Conservation (phyloP, 805 yeast genomes). For the Candida tallmaniae region DNA sequence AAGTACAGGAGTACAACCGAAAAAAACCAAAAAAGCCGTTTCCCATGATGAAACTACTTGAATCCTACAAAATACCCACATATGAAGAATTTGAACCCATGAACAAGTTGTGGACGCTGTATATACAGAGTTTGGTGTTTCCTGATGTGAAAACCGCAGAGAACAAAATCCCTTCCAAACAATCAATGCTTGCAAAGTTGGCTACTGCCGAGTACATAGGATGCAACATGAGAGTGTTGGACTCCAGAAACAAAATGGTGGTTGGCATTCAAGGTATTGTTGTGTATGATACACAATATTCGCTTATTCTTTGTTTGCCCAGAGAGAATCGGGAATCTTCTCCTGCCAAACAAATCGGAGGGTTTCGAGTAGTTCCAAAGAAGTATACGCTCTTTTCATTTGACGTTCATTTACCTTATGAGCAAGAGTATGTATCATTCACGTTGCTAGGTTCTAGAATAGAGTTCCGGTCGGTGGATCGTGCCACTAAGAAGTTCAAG, state of each 20-base stretch:
- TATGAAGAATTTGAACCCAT: constrained; percentile 52
- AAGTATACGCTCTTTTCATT: constrained; percentile 60
- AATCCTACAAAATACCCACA: constrained; percentile 28
- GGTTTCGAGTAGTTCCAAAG: constrained; percentile 63
- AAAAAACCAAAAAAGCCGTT: constrained; percentile 16
- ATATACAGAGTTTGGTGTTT: constrained; percentile 54
- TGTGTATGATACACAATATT: constrained; percentile 76
- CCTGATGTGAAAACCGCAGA: constrained; percentile 13
- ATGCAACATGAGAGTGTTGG: constrained; percentile 54
- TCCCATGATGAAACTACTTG: constrained; percentile 19
- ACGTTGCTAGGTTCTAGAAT: constrained; percentile 77
- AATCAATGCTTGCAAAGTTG: constrained; percentile 47
- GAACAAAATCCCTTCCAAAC: constrained; percentile 20
- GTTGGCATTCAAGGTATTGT: constrained; percentile 72
- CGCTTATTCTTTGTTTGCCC: constrained; percentile 58
- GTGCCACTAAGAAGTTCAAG: constrained; percentile 83
- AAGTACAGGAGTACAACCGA: constrained; percentile 28
- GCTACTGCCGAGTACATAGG: constrained; percentile 83
- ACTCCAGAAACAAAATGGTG: constrained; percentile 51
- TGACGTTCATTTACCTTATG: constrained; percentile 24
- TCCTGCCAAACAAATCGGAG: constrained; percentile 46
- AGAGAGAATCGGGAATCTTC: constrained; percentile 22
- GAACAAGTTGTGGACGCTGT: constrained; percentile 69
- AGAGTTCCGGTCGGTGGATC: constrained; percentile 67
- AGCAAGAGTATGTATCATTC: constrained; percentile 41